Conservation (phyloP, 805 yeast genomes). For the Yamadazyma nakazawae region DNA sequence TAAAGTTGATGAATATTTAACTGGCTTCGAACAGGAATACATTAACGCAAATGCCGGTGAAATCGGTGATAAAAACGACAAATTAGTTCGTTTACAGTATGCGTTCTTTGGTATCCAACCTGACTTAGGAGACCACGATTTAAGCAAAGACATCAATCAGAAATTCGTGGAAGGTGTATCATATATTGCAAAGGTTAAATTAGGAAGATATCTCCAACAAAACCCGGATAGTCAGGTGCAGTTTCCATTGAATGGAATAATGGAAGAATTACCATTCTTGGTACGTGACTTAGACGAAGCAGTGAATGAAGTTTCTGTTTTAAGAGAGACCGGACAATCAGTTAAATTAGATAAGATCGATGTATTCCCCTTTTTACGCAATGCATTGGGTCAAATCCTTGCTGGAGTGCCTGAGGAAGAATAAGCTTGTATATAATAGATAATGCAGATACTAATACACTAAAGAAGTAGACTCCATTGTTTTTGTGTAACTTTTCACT, state of each 20-base stretch:
- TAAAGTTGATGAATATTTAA: constrained; percentile 47
- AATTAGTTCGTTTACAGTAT: constrained; percentile 72
- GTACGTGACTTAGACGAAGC: constrained; percentile 35
- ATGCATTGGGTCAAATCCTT: constrained; percentile 20
- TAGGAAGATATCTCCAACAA: constrained; percentile 33
- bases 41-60: constrained; percentile 51
- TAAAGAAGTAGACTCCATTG: background rate
- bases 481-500: constrained; percentile 2
- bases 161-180: constrained; percentile 62
- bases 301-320: constrained; percentile 43
- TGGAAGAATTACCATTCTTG: constrained; percentile 43
- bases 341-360: constrained; percentile 36
- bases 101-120: constrained; percentile 85
- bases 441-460: background rate
- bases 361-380: constrained; percentile 35
- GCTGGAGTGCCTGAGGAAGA: background rate
- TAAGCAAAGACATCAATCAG: constrained; percentile 49
- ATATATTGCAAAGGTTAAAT: constrained; percentile 66
- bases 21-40: constrained; percentile 58
- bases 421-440: constrained; percentile 6
- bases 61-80: constrained; percentile 57
- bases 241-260: constrained; percentile 36
- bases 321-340: constrained; percentile 42
- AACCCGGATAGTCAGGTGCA: constrained; percentile 19
- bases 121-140: constrained; percentile 52